Evolutionary conservation across 768 basidiomycete species (phyloP), one percentile per base, ranked within the genome.

Genomic region (Xerocomellus intermedius): DNA sequence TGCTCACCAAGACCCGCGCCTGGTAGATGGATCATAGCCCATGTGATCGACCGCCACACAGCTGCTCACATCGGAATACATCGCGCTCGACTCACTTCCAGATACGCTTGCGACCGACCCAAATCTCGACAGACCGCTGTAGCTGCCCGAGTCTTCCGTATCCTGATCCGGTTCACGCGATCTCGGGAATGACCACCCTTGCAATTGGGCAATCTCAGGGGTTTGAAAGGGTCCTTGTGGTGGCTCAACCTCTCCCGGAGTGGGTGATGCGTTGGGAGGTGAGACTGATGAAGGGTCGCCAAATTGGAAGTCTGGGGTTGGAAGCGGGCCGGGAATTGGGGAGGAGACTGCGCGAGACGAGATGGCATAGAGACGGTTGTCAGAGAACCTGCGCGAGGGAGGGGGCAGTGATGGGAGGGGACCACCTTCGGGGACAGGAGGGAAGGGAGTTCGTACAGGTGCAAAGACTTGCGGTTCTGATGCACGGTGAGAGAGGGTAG

Each of bases 251-350:
- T 85, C 84, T 52, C 77, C 79, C 5, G 82, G 79, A 45, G 74
- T 74, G 13, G 79, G 77, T 16, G 83, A 82, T 17, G 75, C 67
- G 59, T 79, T 75, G 3, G 81, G 75, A 0, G 80, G 63, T 2
- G 74, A 62, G 7, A 65, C 74, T 3, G 79, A 78, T 47, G 74
- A 80, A 28, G 85, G 81, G 10, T 79, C 77, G 54, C 85, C 85
- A 59, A 87, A 87, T 43, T 82, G 82, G 73, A 83, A 86, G 52
- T 78, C 79, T 38, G 83, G 83, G 5, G 77, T 76, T 2, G 85
- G 85, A 17, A 86, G 74, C 5, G 85, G 85, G 3, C 85, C 85
- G 9, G 70, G 70, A 48, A 73, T 73, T 2, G 70, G 83, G 71
- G 56, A 82, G 68, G 54, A 75, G 75, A 42, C 77, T 68, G 75